Base-by-base conservation (phyloP, 2,329 filamentous ascomycete species). In the Trichoderma gracile region DNA sequence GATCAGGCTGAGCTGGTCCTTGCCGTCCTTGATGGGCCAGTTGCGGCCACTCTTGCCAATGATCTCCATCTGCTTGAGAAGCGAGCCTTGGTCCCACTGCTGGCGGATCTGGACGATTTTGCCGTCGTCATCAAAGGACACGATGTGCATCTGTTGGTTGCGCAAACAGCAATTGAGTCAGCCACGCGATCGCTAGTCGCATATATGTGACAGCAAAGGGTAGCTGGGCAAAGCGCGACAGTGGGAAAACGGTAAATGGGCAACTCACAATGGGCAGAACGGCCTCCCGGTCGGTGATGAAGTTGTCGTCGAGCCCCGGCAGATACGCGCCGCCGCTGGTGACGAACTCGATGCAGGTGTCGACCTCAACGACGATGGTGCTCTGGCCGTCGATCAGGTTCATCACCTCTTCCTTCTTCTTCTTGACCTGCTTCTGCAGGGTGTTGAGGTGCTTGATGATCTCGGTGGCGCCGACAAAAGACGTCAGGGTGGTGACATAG, bases 71-170 rank as follows among this genome's bases (percentile, higher is more conserved):
- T 96, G 90, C 80, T 95, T 98, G 69, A 99, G 85, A 46, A 99
- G 85, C 61, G 92, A 90, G 67, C 89, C 93, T 78, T 99, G 95
- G 76, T 99, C 95, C 95, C 95, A 99, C 76, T 90, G 92, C 70
- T 94, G 86, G 70, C 94, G 91, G 68, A 98, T 91, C 76, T 95
- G 92, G 66, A 84, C 77, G 74, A 99, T 97, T 79, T 92, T 93
- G 75, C 87, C 86, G 53, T 89, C 78, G 69, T 78, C 75, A 76
- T 96, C 86, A 78, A 97, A 97, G 65, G 87, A 86, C 69, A 99
- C 93, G 68, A 98, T 88, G 80, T 99, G 95, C 71, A 89, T 85
- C 92, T 95, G 47, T 33, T 12, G 19, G 38, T 50, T 12, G 38
- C 30, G 46, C 52, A 27, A 43, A n/a, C 43, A 45, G 49, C 45